Conservation (phyloP, 129 eudicot genomes). For the Flaveria linearis region DNA sequence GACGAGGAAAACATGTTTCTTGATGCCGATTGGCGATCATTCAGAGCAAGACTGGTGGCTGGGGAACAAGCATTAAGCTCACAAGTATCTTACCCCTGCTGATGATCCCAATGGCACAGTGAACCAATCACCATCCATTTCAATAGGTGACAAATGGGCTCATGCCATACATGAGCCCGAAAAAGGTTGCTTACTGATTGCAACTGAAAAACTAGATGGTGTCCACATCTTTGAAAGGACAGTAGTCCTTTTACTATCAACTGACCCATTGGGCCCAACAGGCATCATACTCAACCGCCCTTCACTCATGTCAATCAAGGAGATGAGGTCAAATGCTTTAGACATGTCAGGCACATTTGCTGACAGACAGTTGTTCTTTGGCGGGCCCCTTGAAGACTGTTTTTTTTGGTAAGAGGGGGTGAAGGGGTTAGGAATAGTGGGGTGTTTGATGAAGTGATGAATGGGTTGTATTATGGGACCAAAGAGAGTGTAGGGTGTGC, state of each 20-base stretch:
- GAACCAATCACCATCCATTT: constrained; percentile 39
- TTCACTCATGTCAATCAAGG: constrained; percentile 94
- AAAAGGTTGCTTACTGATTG: constrained; percentile 81
- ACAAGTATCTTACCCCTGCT: constrained; percentile 28
- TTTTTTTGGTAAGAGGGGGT: constrained; percentile 63
- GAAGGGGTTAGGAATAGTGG: constrained; percentile 60
- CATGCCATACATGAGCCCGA: constrained; percentile 89
- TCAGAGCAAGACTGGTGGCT: constrained; percentile 83
- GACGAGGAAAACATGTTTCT: constrained; percentile 47
- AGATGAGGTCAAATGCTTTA: constrained; percentile 53
- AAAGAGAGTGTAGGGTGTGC: constrained; percentile 88
- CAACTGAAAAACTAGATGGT: constrained; percentile 91
- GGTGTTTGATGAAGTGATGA: constrained; percentile 87
- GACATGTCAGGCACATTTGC: constrained; percentile 61
- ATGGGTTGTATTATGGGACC: constrained; percentile 72
- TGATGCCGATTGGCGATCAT: constrained; percentile 86
- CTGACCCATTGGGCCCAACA: constrained; percentile 75
- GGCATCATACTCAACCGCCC: constrained; percentile 92
- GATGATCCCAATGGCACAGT: constrained; percentile 33
- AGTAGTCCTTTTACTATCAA: constrained; percentile 71
- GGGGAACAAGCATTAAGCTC: constrained; percentile 45
- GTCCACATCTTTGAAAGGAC: constrained; percentile 94
- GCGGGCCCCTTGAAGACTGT: constrained; percentile 88
- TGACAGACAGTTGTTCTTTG: constrained; percentile 73
- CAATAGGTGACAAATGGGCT: constrained; percentile 77